Conservation (phyloP, 2,329 filamentous ascomycete genomes). For the Colletotrichum magnum region DNA sequence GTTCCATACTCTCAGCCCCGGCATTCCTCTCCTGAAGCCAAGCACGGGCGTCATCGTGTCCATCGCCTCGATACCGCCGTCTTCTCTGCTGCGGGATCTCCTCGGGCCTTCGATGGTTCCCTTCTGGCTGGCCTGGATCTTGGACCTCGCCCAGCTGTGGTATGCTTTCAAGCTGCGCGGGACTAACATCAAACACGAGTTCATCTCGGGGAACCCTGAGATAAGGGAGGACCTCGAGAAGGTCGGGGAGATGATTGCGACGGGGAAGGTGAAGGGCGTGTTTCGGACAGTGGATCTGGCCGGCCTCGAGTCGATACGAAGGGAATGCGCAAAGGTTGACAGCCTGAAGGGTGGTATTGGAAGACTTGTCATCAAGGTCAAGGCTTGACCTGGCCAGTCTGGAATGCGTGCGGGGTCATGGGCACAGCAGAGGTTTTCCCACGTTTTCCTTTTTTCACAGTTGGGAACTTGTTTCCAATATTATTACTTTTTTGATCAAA, state of each 20-base stretch:
- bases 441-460: too few species aligned
- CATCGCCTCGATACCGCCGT: slow-evolving; percentile 55
- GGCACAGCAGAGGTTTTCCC: too few species aligned
- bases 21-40: slow-evolving; percentile 56
- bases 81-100: slow-evolving; percentile 47
- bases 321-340: slow-evolving; percentile 56
- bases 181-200: slow-evolving; percentile 59
- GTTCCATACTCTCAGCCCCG: slow-evolving; percentile 52
- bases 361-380: slow-evolving; percentile 55
- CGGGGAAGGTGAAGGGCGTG: slow-evolving; percentile 59
- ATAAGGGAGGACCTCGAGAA: slow-evolving; percentile 58
- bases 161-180: slow-evolving; percentile 60
- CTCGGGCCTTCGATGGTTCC: slow-evolving; percentile 51
- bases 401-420: too few species aligned
- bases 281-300: slow-evolving; percentile 56
- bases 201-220: slow-evolving; percentile 60
- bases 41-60: slow-evolving; percentile 56
- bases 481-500: too few species aligned
- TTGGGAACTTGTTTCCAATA: too few species aligned
- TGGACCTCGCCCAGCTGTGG: slow-evolving; percentile 54
- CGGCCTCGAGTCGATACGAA: slow-evolving; percentile 59
- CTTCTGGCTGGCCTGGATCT: slow-evolving; percentile 54
- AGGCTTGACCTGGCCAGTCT: background rate
- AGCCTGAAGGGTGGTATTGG: slow-evolving; percentile 59
- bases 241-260: slow-evolving; percentile 56